Evolutionary conservation across 2,329 filamentous ascomycete species (phyloP).

Genomic region (Monosporascus sp.): DNA sequence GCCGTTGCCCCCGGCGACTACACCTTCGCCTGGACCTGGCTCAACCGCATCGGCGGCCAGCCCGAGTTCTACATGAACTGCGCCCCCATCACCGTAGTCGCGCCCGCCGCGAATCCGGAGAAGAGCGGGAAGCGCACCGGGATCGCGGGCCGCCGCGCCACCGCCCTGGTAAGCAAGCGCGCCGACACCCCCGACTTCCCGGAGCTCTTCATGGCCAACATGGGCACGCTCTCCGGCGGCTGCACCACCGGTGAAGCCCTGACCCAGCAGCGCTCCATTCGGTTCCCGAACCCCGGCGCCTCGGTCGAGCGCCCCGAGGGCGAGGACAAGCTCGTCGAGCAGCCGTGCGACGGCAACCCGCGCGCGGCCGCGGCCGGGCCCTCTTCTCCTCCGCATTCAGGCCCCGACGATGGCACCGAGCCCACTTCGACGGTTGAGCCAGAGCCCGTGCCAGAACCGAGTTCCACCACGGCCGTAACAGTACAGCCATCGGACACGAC

Average conservation of each 20-base stretch:
- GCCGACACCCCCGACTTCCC: conserved; percentile 48
- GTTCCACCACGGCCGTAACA: not conserved
- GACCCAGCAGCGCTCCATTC: conserved; percentile 36
- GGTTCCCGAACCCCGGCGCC: conserved; percentile 59
- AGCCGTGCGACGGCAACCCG: conserved; percentile 27
- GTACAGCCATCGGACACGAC: too few species aligned
- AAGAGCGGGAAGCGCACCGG: conserved; percentile 8
- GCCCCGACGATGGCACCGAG: not conserved
- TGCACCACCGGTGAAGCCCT: conserved; percentile 49
- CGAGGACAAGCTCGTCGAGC: conserved; percentile 24
- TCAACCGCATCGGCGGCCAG: conserved; percentile 61
- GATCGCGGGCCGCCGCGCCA: conserved; percentile 5
- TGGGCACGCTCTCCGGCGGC: conserved; percentile 36
- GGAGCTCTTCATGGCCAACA: conserved; percentile 65
- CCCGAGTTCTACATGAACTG: conserved; percentile 78
- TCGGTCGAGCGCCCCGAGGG: conserved; percentile 40
- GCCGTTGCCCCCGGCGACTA: conserved; percentile 58
- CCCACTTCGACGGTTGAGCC: not conserved
- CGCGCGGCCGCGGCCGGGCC: conserved; percentile 3
- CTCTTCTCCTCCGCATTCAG: not conserved
- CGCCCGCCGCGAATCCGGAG: conserved; percentile 16
- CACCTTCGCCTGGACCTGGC: conserved; percentile 71
- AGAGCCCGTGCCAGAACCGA: not conserved
- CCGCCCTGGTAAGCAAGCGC: conserved; percentile 11
- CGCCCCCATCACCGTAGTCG: conserved; percentile 53